Conservation (phyloP, 1,284 basidiomycete genomes). For the Leucoagaricus sp. region DNA sequence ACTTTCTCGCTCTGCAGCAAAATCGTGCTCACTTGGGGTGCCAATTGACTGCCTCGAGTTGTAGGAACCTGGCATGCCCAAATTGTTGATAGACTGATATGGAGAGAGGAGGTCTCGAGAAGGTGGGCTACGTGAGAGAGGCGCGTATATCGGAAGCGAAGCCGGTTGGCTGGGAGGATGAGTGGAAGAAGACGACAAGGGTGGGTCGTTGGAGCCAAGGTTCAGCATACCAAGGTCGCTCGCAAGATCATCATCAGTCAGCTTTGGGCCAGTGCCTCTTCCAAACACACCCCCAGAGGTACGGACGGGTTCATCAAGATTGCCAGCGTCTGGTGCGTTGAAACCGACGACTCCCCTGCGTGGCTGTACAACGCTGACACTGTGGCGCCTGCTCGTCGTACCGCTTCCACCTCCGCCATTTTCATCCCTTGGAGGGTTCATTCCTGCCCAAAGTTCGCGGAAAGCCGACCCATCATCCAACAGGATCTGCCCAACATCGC, state of each 20-base stretch:
- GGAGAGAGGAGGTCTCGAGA: slow-evolving; percentile 54
- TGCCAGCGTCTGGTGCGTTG: slow-evolving; percentile 54
- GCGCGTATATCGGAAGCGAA: slow-evolving; percentile 67
- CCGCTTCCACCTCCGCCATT: slow-evolving; percentile 66
- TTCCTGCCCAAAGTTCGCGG: slow-evolving; percentile 69
- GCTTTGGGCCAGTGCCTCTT: slow-evolving; percentile 57
- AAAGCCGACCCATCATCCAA: slow-evolving; percentile 69
- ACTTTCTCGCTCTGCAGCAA: slow-evolving; percentile 41
- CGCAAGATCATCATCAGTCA: slow-evolving; percentile 83
- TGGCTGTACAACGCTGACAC: slow-evolving; percentile 83
- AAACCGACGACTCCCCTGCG: slow-evolving; percentile 68
- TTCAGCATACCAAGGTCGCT: slow-evolving; percentile 61
- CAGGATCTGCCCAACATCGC: slow-evolving; percentile 76
- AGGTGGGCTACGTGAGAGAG: slow-evolving; percentile 65
- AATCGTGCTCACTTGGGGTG: slow-evolving; percentile 59
- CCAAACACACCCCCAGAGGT: slow-evolving; percentile 28
- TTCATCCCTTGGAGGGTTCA: slow-evolving; percentile 61
- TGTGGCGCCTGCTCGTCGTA: slow-evolving; percentile 82
- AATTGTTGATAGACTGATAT: slow-evolving; percentile 54
- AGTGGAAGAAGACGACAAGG: slow-evolving; percentile 25
- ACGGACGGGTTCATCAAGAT: slow-evolving; percentile 44
- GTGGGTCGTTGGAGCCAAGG: slow-evolving; percentile 49
- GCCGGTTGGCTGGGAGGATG: slow-evolving; percentile 39
- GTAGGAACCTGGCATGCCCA: slow-evolving; percentile 53
- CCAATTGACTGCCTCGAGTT: slow-evolving; percentile 44